Conservation (phyloP, 2,329 filamentous ascomycete genomes). For the Nothophaeocryptopus gaeumannii region DNA sequence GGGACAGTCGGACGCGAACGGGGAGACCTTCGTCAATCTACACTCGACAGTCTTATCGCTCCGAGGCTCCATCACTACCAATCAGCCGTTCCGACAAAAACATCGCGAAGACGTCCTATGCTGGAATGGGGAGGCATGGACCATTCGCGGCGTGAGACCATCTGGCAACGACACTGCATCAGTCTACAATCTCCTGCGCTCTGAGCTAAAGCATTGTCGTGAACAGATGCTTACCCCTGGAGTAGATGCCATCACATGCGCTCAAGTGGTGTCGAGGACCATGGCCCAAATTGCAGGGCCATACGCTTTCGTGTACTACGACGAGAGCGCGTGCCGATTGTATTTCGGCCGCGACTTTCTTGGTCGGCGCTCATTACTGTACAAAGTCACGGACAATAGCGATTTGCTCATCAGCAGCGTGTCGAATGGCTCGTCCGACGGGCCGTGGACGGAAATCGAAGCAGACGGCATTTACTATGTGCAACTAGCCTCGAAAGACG, state of each 20-base stretch:
- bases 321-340: constrained; percentile 59
- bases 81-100: constrained; percentile 68
- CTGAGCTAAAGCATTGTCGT: not conserved
- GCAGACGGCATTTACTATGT: constrained; percentile 77
- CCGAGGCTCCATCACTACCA: constrained; percentile 68
- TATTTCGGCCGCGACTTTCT: constrained; percentile 86
- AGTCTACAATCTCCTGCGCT: constrained; percentile 60
- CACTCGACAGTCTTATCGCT: constrained; percentile 86
- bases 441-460: constrained; percentile 74
- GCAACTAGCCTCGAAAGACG: constrained; percentile 19
- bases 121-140: constrained; percentile 99
- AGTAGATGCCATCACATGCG: not conserved
- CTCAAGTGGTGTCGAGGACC: constrained; percentile 11
- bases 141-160: constrained; percentile 58
- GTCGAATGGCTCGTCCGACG: constrained; percentile 50
- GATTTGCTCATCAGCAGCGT: constrained; percentile 68
- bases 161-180: constrained; percentile 73
- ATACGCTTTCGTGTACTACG: constrained; percentile 84
- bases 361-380: constrained; percentile 77
- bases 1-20: not conserved
- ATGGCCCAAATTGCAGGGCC: constrained; percentile 56
- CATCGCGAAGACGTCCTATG: constrained; percentile 67
- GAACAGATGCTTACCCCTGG: not conserved
- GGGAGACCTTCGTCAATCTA: constrained; percentile 52
- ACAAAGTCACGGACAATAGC: constrained; percentile 47